phyloP scores from a whole-genome alignment of 768 basidiomycete genomes.

The Leucosporidium scottii region DNA sequence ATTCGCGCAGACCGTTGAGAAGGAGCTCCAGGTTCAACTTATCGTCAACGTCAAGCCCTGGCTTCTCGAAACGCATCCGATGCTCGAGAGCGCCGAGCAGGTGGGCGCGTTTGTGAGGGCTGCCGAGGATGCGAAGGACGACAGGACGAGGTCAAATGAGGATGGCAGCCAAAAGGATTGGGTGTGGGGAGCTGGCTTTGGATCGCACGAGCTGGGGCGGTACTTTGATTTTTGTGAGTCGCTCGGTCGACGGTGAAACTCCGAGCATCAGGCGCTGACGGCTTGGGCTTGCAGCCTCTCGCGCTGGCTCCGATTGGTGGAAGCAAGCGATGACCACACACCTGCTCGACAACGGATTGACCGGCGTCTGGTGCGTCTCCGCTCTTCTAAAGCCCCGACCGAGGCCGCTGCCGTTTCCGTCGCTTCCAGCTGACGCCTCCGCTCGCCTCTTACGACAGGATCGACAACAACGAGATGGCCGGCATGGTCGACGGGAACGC shows the following conservation, averaged over 20 bases:
- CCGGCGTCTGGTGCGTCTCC: not conserved
- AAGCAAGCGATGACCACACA: not conserved
- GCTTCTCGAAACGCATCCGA: constrained; percentile 6
- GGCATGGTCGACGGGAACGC: not conserved
- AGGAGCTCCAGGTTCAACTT: not conserved
- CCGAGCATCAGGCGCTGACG: no score
- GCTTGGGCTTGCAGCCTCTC: not conserved
- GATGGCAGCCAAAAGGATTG: not conserved
- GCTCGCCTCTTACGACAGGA: not conserved
- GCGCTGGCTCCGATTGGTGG: constrained; percentile 1
- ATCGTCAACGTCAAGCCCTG: constrained; percentile 12
- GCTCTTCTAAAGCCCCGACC: not conserved
- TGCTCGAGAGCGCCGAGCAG: not conserved
- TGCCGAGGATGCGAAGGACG: not conserved
- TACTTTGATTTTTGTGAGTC: not conserved
- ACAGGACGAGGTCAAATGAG: no score
- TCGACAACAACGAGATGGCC: constrained; percentile 12
- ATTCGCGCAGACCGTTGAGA: not conserved
- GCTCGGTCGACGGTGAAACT: no score
- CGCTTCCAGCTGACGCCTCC: not conserved
- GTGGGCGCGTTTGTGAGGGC: not conserved
- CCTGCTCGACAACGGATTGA: not conserved
- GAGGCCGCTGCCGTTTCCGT: no score
- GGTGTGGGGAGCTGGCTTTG: constrained; percentile 3
- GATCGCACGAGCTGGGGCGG: not conserved